Percentiles rank a stretch among this genome's conserved stretches.
phyloP scores from a whole-genome alignment of 208 protist species.

The Trypanosoma brucei region DNA sequence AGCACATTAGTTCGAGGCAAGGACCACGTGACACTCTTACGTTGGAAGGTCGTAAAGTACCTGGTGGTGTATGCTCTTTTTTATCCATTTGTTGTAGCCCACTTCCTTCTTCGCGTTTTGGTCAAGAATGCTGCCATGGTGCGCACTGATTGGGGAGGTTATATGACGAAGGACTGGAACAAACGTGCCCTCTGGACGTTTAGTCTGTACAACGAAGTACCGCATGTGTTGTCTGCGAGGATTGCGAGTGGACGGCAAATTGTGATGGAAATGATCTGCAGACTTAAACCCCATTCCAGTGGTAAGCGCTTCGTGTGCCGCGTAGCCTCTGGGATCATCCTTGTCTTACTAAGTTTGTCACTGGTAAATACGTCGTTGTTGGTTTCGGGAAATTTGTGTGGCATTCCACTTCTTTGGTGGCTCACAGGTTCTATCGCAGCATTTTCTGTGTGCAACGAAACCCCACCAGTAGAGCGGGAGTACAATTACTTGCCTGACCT shows the following conservation, averaged over 20 bases:
- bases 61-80: conserved; percentile 36
- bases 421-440: conserved; percentile 54
- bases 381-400: conserved; percentile 43
- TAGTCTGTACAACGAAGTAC: conserved; percentile 83
- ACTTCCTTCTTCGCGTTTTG: conserved; percentile 52
- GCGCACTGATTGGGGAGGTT: conserved; percentile 46
- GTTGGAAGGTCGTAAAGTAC: conserved; percentile 35
- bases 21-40: conserved; percentile 34
- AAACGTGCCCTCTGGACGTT: conserved; percentile 55
- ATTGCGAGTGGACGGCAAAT: conserved; percentile 40
- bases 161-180: conserved; percentile 61
- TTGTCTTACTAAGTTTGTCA: conserved; percentile 44
- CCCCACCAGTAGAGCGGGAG: conserved; percentile 49
- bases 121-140: conserved; percentile 68
- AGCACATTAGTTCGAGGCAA: conserved; percentile 39
- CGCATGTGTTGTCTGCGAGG: conserved; percentile 55
- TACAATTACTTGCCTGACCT: conserved; percentile 64
- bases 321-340: conserved; percentile 44
- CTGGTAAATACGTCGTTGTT: conserved; percentile 73
- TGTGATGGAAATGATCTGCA: conserved; percentile 45
- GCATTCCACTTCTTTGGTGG: conserved; percentile 71
- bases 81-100: conserved; percentile 54
- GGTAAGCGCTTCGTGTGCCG: conserved; percentile 48
- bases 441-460: conserved; percentile 42
- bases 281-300: conserved; percentile 44